Conservation (phyloP, 768 basidiomycete genomes). For the Naematelia encephala region DNA sequence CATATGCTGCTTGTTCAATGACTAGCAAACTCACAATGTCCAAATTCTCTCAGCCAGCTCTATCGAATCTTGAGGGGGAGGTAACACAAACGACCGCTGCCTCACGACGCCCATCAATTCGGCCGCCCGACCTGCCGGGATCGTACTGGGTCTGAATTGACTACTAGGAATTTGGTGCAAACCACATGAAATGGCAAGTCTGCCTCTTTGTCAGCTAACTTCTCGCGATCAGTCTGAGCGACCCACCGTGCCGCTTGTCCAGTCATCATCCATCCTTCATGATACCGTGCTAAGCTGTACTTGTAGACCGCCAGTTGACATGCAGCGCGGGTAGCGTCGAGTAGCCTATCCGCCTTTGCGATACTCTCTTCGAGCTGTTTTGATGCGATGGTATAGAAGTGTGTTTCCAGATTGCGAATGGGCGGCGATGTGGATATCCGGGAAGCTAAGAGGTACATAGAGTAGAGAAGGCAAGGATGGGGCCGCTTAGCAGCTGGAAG, state of each 20-base stretch:
- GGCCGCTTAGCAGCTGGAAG: conserved; percentile 37
- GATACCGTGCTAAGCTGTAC: conserved; percentile 35
- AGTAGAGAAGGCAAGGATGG: conserved; percentile 39
- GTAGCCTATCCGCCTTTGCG: conserved; percentile 23
- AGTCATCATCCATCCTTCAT: conserved; percentile 44
- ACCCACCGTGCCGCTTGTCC: conserved; percentile 35
- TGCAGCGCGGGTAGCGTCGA: conserved; percentile 37
- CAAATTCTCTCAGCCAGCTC: conserved; percentile 42
- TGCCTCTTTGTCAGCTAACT: conserved; percentile 1
- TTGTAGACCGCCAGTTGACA: conserved; percentile 40
- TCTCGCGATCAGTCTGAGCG: neutral
- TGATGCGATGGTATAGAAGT: conserved; percentile 36
- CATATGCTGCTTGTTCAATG: neutral
- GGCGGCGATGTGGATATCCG: conserved; percentile 27
- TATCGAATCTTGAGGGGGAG: conserved; percentile 33
- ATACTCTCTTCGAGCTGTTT: conserved; percentile 36
- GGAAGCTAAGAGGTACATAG: conserved; percentile 43
- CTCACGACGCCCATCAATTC: conserved; percentile 38
- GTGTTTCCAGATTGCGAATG: conserved; percentile 32
- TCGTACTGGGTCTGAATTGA: conserved; percentile 20
- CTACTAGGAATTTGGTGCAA: conserved; percentile 34
- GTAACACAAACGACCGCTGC: conserved; percentile 28
- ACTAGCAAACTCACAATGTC: conserved; percentile 34
- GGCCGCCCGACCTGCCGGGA: conserved; percentile 15
- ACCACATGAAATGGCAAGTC: conserved; percentile 37